Conservation (phyloP, 257 asterid species). For the Solanum sejunctum region DNA sequence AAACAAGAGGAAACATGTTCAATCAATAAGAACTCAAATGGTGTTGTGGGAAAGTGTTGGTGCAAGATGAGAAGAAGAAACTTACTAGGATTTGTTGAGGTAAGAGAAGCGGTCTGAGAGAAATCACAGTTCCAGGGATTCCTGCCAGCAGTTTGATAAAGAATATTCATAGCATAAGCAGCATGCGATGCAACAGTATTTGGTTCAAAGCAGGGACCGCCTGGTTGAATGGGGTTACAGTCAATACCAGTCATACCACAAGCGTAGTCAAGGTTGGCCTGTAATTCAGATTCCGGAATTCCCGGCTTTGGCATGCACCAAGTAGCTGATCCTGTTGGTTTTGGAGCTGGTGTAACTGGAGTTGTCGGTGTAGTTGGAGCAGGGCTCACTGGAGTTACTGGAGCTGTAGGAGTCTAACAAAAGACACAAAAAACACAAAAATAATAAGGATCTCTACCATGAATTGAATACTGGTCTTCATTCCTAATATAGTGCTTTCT, state of each 20-base stretch:
- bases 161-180: conserved; percentile 73
- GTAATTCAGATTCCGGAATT: conserved; percentile 35
- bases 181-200: conserved; percentile 51
- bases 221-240: conserved; percentile 58
- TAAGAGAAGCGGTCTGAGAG: conserved; percentile 47
- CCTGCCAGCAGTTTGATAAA: conserved; percentile 78
- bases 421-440: conserved; percentile 1
- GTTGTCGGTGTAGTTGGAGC: conserved; percentile 6
- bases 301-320: conserved; percentile 66
- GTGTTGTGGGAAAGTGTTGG: background rate
- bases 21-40: background rate
- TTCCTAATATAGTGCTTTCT: background rate
- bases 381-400: conserved; percentile 6
- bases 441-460: background rate
- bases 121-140: conserved; percentile 69
- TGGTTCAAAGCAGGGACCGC: conserved; percentile 71
- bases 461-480: background rate
- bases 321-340: conserved; percentile 28
- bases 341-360: conserved; percentile 25
- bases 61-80: background rate
- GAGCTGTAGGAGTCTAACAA: conserved; percentile 37
- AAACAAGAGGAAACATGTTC: background rate
- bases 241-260: conserved; percentile 54
- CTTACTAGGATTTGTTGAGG: conserved; percentile 66
- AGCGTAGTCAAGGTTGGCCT: conserved; percentile 64